Conservation (phyloP, 768 basidiomycete species). For the Pilatotrama ljubarskyi region DNA sequence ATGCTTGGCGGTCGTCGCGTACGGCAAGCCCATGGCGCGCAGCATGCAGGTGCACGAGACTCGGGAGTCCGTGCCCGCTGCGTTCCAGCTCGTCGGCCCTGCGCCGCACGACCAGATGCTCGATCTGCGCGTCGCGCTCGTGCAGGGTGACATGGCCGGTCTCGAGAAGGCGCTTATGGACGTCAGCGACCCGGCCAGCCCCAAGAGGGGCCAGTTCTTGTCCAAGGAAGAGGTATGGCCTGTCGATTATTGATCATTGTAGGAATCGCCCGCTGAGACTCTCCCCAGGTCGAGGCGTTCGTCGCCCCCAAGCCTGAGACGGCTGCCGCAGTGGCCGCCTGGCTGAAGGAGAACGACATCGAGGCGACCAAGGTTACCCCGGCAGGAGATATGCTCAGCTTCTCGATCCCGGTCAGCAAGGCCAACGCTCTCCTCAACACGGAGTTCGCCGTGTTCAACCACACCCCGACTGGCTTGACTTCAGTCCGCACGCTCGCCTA, state of each 20-base stretch:
- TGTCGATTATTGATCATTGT: not conserved
- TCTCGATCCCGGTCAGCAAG: conserved; percentile 33
- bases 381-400: conserved; percentile 36
- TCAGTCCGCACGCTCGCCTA: conserved; percentile 38
- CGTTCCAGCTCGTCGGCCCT: conserved; percentile 32
- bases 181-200: conserved; percentile 41
- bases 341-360: conserved; percentile 31
- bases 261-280: not conserved
- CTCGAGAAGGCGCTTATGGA: conserved; percentile 39
- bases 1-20: conserved; percentile 23
- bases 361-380: conserved; percentile 27
- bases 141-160: conserved; percentile 37
- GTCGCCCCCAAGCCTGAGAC: conserved; percentile 32
- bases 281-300: conserved; percentile 28
- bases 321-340: conserved; percentile 28
- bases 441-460: conserved; percentile 36
- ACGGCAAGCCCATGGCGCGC: conserved; percentile 26
- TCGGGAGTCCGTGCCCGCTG: conserved; percentile 28
- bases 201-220: conserved; percentile 39
- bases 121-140: conserved; percentile 41
- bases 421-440: conserved; percentile 39
- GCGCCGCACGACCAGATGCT: conserved; percentile 35
- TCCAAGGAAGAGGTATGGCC: conserved; percentile 38
- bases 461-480: conserved; percentile 30
- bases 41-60: conserved; percentile 35